Evolutionary conservation across 2,329 filamentous ascomycete species (phyloP).

Genomic region (Mollisia scopiformis): DNA sequence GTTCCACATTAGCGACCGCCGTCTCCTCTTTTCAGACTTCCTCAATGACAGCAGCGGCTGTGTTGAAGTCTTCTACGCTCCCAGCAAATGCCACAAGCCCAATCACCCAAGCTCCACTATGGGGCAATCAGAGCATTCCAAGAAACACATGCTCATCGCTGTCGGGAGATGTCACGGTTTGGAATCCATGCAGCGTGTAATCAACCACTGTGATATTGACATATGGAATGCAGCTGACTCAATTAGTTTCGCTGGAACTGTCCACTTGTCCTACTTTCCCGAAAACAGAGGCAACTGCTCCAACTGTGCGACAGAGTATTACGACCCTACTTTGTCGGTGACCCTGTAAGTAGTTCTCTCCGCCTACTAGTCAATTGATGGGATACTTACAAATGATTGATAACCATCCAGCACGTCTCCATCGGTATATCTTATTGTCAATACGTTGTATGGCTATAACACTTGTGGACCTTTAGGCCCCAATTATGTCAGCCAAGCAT

Average conservation of each 20-base stretch:
- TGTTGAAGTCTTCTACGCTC: background rate
- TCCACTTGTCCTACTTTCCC: constrained; percentile 25
- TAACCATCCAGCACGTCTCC: constrained; percentile 38
- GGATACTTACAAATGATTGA: background rate
- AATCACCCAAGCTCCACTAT: constrained; percentile 15
- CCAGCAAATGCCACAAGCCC: constrained; percentile 5
- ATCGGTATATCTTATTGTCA: constrained; percentile 43
- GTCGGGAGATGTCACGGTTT: background rate
- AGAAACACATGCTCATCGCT: constrained; percentile 17
- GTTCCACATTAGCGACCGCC: background rate
- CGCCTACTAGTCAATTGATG: background rate
- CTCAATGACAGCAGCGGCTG: background rate
- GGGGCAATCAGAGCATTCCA: constrained; percentile 21
- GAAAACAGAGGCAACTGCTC: constrained; percentile 12
- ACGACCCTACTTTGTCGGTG: constrained; percentile 11
- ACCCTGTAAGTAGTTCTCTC: constrained; percentile 18
- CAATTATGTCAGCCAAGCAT: constrained; percentile 35
- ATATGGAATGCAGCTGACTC: too few relatives aligned
- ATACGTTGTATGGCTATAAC: constrained; percentile 40
- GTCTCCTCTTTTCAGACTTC: background rate
- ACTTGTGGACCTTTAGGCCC: constrained; percentile 36
- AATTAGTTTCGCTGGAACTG: constrained; percentile 21
- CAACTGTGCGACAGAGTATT: constrained; percentile 19
- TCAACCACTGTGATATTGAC: too few relatives aligned
- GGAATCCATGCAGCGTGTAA: constrained; percentile 20